Base-by-base conservation (phyloP, 2,329 filamentous ascomycete genomes). In the Ascochyta rabiei region DNA sequence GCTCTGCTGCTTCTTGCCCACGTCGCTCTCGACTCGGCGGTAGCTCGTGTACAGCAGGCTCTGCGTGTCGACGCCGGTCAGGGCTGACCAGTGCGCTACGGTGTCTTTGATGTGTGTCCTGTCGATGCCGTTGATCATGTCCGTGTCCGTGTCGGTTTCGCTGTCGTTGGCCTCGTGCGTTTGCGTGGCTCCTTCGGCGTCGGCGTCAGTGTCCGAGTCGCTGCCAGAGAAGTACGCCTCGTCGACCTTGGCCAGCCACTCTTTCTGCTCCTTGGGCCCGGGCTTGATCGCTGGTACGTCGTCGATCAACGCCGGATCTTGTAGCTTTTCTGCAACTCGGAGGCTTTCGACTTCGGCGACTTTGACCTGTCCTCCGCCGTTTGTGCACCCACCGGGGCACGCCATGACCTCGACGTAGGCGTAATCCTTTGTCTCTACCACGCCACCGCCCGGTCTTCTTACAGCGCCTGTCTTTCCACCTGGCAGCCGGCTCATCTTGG, bases 351-450 rank as follows among this genome's bases (percentile, higher is more conserved):
- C 85, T 72, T 98, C 95, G 48, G 91, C 90, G 23, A 91, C 85
- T 71, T 96, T 96, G 72, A 99, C 88, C 79, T 99, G 95, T 0
- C 95, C 95, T 33, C 95, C 95, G 2, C 95, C 95, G 67, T 99
- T 99, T 49, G 95, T 99, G 78, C 95, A 99, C 3, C 95, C 95
- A n/a, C 95, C 95, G 0, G 95, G 95, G 75, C 95, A 99, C 13
- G 95, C 95, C 95, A 99, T 99, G 54, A 99, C 95, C 77, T 99
- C 95, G 24, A 98, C 90, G 75, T 96, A 98, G n/a, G 89, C 84
- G 73, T 93, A 93, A 31, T 96, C 91, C 83, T 82, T 38, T 79
- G 83, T 63, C 48, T 80, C 82, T 1, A 82, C 84, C 0, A 83
- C 81, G 58, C 82, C 88, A 2, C 48, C 90, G 1, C 91, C 92